phyloP scores from a whole-genome alignment of 371 early-diverging fungal species.

The Ordospora colligata region DNA sequence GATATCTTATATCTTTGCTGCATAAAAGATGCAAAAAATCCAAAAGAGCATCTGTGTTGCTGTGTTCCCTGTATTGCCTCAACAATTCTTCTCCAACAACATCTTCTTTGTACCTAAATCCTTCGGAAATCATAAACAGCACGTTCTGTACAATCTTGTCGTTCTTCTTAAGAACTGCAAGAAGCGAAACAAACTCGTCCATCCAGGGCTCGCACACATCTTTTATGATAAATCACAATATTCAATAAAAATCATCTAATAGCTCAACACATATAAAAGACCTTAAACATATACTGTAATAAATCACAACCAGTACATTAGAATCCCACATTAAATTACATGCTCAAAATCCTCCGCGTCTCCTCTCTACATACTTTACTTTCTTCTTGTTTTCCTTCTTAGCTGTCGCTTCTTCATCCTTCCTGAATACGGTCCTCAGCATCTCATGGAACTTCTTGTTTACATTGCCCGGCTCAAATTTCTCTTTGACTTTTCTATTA shows the following conservation, averaged over 20 bases:
- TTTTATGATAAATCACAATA: neutral
- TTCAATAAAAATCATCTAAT: too few relatives aligned
- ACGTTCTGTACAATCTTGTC: constrained; percentile 23
- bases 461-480: neutral
- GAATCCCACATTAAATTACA: too few relatives aligned
- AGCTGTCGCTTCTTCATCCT: neutral
- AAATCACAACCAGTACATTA: too few relatives aligned
- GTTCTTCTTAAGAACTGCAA: constrained; percentile 5
- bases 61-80: neutral
- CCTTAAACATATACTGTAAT: too few relatives aligned
- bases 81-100: neutral
- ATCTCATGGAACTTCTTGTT: neutral
- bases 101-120: neutral
- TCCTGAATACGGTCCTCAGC: neutral
- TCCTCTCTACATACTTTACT: neutral
- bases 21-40: constrained; percentile 3
- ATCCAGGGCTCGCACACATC: neutral
- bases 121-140: constrained; percentile 24
- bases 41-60: neutral
- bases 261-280: neutral
- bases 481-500: neutral
- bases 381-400: neutral
- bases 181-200: constrained; percentile 15
- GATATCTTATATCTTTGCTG: constrained; percentile 16
- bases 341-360: neutral